Evolutionary conservation across 2,329 filamentous ascomycete species (phyloP), one percentile per base, ranked within the genome.

Genomic region (Paracoccidioides brasiliensis): DNA sequence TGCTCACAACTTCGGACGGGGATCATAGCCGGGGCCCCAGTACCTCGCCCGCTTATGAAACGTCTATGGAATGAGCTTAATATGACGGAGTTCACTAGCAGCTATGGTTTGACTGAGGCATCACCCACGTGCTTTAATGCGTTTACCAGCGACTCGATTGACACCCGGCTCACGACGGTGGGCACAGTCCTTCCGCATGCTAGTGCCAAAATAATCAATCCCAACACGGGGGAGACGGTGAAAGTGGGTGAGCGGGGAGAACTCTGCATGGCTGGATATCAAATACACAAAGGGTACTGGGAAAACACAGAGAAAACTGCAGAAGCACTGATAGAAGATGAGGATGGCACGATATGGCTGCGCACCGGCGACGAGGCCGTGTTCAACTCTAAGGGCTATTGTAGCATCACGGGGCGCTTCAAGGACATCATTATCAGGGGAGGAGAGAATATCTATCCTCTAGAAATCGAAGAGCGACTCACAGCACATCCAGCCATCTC

Each of bases 121-220:
- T 85, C 81, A 2, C 87, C 87, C 0, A 89, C 86, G 0, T 87
- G 85, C 70, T 90, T 90, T 75, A 90, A 89, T 62, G 84, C 87
- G 9, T 84, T 86, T 64, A 86, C 84, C 0, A 81, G 85, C 57
- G 87, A 90, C 67, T 78, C 81, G 0, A 79, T 89, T 52, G 74
- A 82, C 59, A 77, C 76, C 42, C 78, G 85, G 41, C 74, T 90
- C 32, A 81, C 79, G 1, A 90, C 86, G 0, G 88, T 90, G 0
- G 87, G 87, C 2, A 85, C 82, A 14, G 72, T 90, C 48, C 81
- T 91, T 74, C 87, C 87, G 3, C 86, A 91, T 64, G 80, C 82
- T 2, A 78, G 80, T 42, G 86, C 87, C 52, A 94, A 93, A 72
- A 86, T 91, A 59, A 81, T 90, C 30, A 82, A 89, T 64, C 60